These are phyloP conservation scores for Rosa lucieae DNA, from an alignment of 306 rosid genomes.

Conservation along the genomic window DNA sequence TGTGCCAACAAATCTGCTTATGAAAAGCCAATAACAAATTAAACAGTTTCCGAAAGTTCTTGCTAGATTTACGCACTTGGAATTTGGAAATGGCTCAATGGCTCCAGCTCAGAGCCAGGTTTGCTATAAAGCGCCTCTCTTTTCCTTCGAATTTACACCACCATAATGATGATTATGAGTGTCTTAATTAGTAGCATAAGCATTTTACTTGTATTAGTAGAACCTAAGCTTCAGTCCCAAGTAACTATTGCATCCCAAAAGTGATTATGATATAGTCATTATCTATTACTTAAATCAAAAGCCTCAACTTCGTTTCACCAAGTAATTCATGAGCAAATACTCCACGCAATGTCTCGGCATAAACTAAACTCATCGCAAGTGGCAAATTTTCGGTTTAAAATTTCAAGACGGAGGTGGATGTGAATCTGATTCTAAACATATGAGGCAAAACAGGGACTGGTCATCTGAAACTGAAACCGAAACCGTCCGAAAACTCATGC, in stretches of 20 bases:
- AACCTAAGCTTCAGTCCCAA: neutral
- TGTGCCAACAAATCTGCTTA: neutral
- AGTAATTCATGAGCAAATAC: neutral
- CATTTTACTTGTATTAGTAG: neutral
- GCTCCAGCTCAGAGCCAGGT: neutral
- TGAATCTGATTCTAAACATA: neutral
- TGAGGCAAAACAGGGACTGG: neutral
- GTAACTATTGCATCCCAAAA: neutral
- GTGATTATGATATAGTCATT: neutral
- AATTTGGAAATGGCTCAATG: neutral
- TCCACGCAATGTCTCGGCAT: neutral
- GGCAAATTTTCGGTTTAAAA: neutral
- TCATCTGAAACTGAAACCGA: neutral
- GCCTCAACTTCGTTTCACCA: neutral
- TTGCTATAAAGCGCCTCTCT: neutral
- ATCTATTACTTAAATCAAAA: neutral
- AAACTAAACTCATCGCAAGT: neutral
- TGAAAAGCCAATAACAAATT: neutral
- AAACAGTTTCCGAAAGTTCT: neutral
- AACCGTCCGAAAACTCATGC: constrained; percentile 26
- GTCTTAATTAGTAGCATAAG: neutral
- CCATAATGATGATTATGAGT: neutral
- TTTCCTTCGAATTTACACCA: neutral
- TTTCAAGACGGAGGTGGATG: neutral
- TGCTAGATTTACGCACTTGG: neutral